A percentile compares a stretch with the other conserved stretches of the same genome.
These are phyloP conservation scores for Scleroderma bovista DNA, from an alignment of 768 basidiomycete species.

Conservation along the genomic window DNA sequence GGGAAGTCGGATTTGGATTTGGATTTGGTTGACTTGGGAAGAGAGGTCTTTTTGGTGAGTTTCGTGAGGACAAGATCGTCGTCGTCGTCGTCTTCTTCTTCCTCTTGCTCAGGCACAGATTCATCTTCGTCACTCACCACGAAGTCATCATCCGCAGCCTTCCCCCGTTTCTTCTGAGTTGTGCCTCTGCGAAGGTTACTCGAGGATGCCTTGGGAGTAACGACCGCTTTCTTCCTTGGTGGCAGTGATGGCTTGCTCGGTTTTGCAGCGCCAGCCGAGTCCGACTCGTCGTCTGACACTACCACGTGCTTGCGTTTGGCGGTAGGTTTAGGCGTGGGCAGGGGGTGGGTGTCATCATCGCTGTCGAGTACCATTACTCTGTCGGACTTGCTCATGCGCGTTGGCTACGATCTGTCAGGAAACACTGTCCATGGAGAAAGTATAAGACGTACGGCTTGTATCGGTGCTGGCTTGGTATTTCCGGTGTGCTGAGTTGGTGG, in stretches of 20 bases:
- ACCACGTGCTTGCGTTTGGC: constrained; percentile 26
- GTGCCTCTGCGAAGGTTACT: neutral
- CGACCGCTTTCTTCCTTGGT: constrained; percentile 33
- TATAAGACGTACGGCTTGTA: neutral
- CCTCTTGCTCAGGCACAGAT: constrained; percentile 8
- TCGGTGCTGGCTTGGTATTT: neutral
- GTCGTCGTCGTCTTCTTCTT: constrained; percentile 12
- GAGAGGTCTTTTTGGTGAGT: constrained; percentile 1
- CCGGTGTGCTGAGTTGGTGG: neutral
- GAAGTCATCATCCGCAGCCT: constrained; percentile 26
- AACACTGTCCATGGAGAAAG: neutral
- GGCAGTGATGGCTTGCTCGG: constrained; percentile 29
- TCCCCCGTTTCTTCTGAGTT: constrained; percentile 4
- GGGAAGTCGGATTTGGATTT: constrained; percentile 14
- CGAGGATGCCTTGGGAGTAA: constrained; percentile 2
- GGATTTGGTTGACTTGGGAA: constrained; percentile 7
- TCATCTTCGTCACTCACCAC: constrained; percentile 24
- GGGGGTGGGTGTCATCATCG: constrained; percentile 13
- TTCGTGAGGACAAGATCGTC: constrained; percentile 9
- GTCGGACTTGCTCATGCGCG: constrained; percentile 8
- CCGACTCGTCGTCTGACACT: constrained; percentile 34
- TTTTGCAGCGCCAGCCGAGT: constrained; percentile 20
- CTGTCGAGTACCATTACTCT: constrained; percentile 18
- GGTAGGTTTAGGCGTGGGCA: constrained; percentile 17
- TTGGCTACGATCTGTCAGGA: neutral